Evolutionary conservation across 306 rosid species (phyloP).

Genomic region (Fragaria ananassa): DNA sequence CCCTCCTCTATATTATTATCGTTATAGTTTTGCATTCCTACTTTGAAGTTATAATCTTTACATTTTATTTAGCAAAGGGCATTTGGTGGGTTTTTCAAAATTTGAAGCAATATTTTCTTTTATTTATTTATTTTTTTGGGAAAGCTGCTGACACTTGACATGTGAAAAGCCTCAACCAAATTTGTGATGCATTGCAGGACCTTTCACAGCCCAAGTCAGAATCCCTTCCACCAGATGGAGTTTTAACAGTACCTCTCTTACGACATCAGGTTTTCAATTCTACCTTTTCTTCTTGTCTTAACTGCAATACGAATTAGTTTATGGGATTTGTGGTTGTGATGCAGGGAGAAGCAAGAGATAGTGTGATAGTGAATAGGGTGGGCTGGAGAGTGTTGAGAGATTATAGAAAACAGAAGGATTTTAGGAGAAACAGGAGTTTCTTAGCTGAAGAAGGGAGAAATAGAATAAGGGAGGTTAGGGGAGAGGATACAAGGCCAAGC

Average conservation of each 20-base stretch:
- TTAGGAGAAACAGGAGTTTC: too few relatives aligned
- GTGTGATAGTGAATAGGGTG: too few relatives aligned
- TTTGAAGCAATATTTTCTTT: neutral
- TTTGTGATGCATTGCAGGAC: conserved; percentile 26
- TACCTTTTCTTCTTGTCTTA: neutral
- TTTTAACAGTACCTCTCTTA: conserved; percentile 33
- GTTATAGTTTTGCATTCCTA: neutral
- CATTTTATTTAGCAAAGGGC: neutral
- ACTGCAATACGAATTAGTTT: neutral
- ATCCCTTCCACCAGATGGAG: conserved; percentile 31
- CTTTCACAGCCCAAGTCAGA: conserved; percentile 28
- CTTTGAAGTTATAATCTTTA: neutral
- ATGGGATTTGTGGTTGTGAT: neutral
- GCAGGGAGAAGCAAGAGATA: too few relatives aligned
- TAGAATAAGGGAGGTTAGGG: too few relatives aligned
- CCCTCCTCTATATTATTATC: neutral
- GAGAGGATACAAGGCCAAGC: too few relatives aligned
- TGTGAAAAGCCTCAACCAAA: neutral
- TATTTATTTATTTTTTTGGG: too few relatives aligned
- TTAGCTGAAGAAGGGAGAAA: too few relatives aligned
- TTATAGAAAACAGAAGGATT: too few relatives aligned
- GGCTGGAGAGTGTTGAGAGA: too few relatives aligned
- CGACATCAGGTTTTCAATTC: conserved; percentile 36
- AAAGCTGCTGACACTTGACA: neutral
- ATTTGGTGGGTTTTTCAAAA: neutral